Percentiles rank a stretch among this genome's conserved stretches.
Evolutionary conservation across 106 monocot species (phyloP).

Genomic region (Phalaenopsis equestris): DNA sequence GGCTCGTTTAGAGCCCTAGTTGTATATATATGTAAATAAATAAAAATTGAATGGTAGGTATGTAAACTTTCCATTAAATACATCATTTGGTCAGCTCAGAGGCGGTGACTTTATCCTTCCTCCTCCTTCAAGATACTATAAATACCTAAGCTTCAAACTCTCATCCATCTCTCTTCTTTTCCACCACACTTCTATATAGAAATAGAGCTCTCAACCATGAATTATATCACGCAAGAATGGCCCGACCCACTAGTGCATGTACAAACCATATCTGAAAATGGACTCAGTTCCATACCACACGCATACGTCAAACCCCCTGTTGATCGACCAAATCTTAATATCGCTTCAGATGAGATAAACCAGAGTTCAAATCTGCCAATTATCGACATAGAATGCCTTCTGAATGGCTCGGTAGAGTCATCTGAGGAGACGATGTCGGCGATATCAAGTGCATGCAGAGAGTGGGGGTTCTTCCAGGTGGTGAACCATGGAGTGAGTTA

Average conservation of each 20-base stretch:
- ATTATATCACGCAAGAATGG: neutral
- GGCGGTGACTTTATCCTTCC: neutral
- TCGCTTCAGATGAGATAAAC: neutral
- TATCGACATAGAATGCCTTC: neutral
- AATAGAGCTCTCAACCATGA: neutral
- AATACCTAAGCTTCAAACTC: too few relatives aligned
- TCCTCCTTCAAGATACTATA: neutral
- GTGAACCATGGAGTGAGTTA: slow-evolving; percentile 18
- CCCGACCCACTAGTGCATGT: slow-evolving; percentile 7
- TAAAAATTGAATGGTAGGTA: too few relatives aligned
- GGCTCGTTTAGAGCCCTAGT: too few relatives aligned
- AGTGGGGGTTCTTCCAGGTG: slow-evolving; percentile 26
- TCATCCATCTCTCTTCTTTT: too few relatives aligned
- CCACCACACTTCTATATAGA: too few relatives aligned
- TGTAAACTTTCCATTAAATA: too few relatives aligned
- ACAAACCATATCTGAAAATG: slow-evolving; percentile 7
- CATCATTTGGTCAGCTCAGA: neutral
- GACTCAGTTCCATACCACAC: neutral
- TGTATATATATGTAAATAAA: too few relatives aligned
- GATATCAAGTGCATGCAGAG: slow-evolving; percentile 11
- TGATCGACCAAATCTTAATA: neutral
- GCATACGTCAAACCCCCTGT: slow-evolving; percentile 9
- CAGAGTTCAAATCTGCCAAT: neutral
- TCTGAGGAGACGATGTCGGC: neutral
- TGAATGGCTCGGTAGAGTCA: neutral